Conservation (phyloP, 345 rosid genomes). For the Anastatica hierochuntica region DNA sequence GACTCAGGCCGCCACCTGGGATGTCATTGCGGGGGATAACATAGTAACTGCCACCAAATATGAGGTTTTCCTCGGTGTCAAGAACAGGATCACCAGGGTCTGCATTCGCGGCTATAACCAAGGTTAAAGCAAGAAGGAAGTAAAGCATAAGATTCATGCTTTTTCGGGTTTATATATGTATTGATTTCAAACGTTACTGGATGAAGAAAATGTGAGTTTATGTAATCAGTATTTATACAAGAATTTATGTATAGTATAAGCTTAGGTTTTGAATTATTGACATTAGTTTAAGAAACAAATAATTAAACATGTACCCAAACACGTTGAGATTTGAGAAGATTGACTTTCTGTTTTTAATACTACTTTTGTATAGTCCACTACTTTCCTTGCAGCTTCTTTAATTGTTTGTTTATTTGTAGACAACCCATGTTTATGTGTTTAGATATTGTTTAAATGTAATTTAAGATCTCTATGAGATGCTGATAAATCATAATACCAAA, state of each 20-base stretch:
- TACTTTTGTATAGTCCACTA: too few species aligned
- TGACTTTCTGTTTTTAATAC: too few species aligned
- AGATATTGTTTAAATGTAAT: too few species aligned
- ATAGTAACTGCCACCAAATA: neutral
- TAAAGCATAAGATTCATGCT: constrained; percentile 8
- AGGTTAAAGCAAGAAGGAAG: neutral
- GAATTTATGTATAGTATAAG: neutral
- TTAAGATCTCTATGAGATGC: too few species aligned
- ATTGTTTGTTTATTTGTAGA: too few species aligned
- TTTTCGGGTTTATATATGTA: too few species aligned
- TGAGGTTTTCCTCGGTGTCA: neutral
- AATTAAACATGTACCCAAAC: too few species aligned
- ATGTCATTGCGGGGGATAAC: neutral
- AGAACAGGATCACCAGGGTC: neutral
- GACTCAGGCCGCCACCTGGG: constrained; percentile 3
- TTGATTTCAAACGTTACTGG: neutral
- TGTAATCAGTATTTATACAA: neutral
- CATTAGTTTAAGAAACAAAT: too few species aligned
- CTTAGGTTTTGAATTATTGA: neutral
- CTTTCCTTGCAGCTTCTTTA: too few species aligned
- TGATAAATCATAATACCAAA: too few species aligned
- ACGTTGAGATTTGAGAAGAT: too few species aligned
- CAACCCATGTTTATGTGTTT: too few species aligned
- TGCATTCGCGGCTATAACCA: neutral
- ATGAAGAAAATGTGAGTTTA: neutral